Percentiles rank a stretch among this genome's conserved stretches.
Evolutionary conservation across 2,329 filamentous ascomycete genomes (phyloP).

Genomic region (Niveomyces coronatus): DNA sequence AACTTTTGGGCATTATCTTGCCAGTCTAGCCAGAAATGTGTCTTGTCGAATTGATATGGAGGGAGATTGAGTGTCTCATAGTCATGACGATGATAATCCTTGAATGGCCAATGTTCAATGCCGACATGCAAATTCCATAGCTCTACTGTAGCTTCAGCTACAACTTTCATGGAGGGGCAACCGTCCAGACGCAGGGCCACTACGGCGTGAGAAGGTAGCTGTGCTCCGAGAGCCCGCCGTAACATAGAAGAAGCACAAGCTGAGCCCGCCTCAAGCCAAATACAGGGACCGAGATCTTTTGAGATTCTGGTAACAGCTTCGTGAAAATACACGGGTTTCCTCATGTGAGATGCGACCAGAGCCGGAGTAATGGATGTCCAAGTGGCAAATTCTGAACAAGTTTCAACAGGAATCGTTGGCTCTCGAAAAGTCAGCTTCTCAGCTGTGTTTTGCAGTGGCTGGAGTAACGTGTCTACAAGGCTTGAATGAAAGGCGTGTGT

Average conservation of each 20-base stretch:
- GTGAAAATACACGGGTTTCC: background rate
- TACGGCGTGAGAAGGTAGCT: background rate
- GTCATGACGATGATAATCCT: conserved; percentile 10
- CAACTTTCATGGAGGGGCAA: too few relatives aligned
- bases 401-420: conserved; percentile 2
- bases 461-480: conserved; percentile 7
- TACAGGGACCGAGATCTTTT: background rate
- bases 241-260: too few relatives aligned
- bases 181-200: background rate
- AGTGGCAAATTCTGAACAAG: background rate
- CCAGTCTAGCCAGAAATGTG: conserved; percentile 18
- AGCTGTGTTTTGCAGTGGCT: conserved; percentile 14
- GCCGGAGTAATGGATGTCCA: background rate
- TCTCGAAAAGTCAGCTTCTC: conserved; percentile 9
- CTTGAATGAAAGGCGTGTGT: conserved; percentile 8
- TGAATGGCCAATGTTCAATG: conserved; percentile 17
- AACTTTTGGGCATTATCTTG: too few relatives aligned
- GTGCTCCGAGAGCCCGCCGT: too few relatives aligned
- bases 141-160: conserved; percentile 4
- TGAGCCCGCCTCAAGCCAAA: conserved; percentile 2
- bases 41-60: conserved; percentile 20
- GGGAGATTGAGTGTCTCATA: conserved; percentile 15
- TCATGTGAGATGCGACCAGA: background rate
- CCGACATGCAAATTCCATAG: conserved; percentile 14
- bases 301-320: background rate